Evolutionary conservation across 2,329 filamentous ascomycete species (phyloP).

Genomic region (Onygena corvina): DNA sequence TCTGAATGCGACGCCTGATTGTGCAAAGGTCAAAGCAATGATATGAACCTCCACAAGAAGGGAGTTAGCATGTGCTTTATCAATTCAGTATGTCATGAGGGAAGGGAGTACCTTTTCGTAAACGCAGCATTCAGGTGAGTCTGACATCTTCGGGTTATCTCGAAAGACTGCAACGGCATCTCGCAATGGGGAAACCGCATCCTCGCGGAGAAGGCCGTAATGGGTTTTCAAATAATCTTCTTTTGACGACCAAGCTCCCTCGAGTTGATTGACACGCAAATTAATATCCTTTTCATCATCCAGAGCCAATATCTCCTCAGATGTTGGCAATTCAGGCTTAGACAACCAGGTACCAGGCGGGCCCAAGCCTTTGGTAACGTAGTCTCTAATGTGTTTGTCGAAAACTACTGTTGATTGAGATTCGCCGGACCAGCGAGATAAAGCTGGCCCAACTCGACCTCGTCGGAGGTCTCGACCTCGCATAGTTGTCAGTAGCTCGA

Average conservation of each 20-base stretch:
- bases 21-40: slow-evolving; percentile 51
- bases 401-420: slow-evolving; percentile 8
- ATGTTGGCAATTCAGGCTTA: slow-evolving; percentile 32
- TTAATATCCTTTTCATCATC: slow-evolving; percentile 21
- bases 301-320: slow-evolving; percentile 28
- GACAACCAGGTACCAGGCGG: slow-evolving; percentile 23
- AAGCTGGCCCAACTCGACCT: neutral
- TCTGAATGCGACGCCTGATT: slow-evolving; percentile 51
- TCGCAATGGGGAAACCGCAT: slow-evolving; percentile 57
- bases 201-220: slow-evolving; percentile 64
- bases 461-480: slow-evolving; percentile 5
- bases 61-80: neutral
- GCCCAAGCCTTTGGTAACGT: slow-evolving; percentile 18
- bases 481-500: no score
- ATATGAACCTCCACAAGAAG: slow-evolving; percentile 47
- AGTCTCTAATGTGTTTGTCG: slow-evolving; percentile 24
- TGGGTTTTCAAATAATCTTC: slow-evolving; percentile 59
- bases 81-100: neutral
- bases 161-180: slow-evolving; percentile 50
- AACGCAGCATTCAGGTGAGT: slow-evolving; percentile 48
- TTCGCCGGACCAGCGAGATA: neutral
- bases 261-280: slow-evolving; percentile 43
- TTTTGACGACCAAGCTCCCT: slow-evolving; percentile 48
- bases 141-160: slow-evolving; percentile 42
- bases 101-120: slow-evolving; percentile 52